phyloP scores from a whole-genome alignment of 306 rosid genomes.

The Morella rubra region DNA sequence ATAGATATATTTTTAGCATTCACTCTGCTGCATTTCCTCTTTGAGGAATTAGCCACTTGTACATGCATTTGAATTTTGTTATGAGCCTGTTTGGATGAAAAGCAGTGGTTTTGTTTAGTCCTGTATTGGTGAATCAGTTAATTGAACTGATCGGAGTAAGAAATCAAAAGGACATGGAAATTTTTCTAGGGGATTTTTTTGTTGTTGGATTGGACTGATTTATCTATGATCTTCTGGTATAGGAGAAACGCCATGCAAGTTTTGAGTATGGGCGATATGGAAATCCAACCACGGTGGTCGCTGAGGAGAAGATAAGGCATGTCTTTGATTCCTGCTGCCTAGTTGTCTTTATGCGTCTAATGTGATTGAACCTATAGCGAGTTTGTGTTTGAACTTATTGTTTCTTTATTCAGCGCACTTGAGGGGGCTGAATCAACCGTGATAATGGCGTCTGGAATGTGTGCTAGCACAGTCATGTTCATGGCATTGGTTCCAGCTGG shows the following conservation, averaged over 20 bases:
- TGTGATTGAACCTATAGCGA: constrained; percentile 17
- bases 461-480: constrained; percentile 75
- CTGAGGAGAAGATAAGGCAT: constrained; percentile 93
- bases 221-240: constrained; percentile 9
- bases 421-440: constrained; percentile 97
- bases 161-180: neutral
- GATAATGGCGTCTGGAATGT: constrained; percentile 93
- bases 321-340: constrained; percentile 11
- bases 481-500: constrained; percentile 96
- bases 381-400: neutral
- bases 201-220: neutral
- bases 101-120: too few relatives aligned
- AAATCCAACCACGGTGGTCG: constrained; percentile 85
- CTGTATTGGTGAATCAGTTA: neutral
- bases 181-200: neutral
- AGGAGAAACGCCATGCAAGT: constrained; percentile 82
- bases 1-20: neutral
- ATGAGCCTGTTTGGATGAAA: too few relatives aligned
- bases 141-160: neutral
- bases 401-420: constrained; percentile 57
- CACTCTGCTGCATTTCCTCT: neutral
- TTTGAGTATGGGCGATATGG: constrained; percentile 97
- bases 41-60: neutral
- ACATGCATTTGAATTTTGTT: neutral
- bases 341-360: constrained; percentile 9